Evolutionary conservation across 2,329 filamentous ascomycete species (phyloP).

Genomic region (Pseudogymnoascus sp.): DNA sequence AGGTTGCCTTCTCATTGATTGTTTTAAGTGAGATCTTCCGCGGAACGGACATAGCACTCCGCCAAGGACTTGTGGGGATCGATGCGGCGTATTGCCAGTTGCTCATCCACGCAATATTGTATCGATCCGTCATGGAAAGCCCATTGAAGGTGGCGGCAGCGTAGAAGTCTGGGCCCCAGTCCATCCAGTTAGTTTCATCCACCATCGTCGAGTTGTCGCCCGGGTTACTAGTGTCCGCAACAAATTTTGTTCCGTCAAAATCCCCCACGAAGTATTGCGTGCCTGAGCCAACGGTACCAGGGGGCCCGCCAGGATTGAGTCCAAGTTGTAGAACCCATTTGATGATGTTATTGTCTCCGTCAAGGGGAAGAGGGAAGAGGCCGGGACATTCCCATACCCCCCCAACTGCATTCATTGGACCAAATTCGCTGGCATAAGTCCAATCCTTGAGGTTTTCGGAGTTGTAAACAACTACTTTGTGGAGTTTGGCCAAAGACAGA

Average conservation of each 20-base stretch:
- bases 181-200: constrained; percentile 47
- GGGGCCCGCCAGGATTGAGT: constrained; percentile 50
- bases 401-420: constrained; percentile 29
- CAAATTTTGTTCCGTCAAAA: constrained; percentile 60
- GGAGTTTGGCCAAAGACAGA: constrained; percentile 45
- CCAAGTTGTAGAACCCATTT: constrained; percentile 41
- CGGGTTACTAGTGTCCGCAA: constrained; percentile 31
- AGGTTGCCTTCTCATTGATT: background rate
- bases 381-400: constrained; percentile 48
- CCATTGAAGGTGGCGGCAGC: background rate
- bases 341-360: background rate
- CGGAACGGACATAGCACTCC: constrained; percentile 45
- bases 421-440: constrained; percentile 43
- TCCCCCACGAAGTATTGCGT: constrained; percentile 50
- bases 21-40: constrained; percentile 33
- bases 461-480: constrained; percentile 49
- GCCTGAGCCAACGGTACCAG: constrained; percentile 42
- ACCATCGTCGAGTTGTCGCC: constrained; percentile 38
- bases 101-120: constrained; percentile 45
- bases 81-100: constrained; percentile 53
- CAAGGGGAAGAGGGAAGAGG: constrained; percentile 14
- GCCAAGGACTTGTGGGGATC: constrained; percentile 50
- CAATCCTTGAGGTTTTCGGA: constrained; percentile 50
- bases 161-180: constrained; percentile 35
- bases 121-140: constrained; percentile 31